These are phyloP conservation scores for Penicillium glabrum DNA, from an alignment of 2,329 filamentous ascomycete genomes.

Conservation along the genomic window DNA sequence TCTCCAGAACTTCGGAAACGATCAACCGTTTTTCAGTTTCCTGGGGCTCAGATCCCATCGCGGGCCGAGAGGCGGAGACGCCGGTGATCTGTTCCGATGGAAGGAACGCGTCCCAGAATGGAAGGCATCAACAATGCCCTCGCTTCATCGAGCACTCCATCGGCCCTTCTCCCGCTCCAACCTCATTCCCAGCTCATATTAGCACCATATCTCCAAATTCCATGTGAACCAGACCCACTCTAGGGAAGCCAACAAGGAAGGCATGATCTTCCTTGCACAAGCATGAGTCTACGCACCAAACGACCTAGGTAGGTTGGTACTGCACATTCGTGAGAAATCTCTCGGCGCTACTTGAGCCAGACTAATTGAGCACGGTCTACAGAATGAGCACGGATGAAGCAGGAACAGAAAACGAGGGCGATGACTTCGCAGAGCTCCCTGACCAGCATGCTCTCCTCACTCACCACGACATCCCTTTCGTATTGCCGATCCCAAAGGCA, in stretches of 20 bases:
- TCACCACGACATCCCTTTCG: conserved; percentile 16
- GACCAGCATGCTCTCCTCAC: conserved; percentile 1
- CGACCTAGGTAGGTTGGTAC: neutral
- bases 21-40: neutral
- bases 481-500: conserved; percentile 5
- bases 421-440: neutral
- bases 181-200: neutral
- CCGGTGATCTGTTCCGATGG: neutral
- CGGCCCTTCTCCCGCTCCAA: neutral
- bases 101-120: neutral
- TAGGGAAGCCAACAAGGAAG: neutral
- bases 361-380: neutral
- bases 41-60: neutral
- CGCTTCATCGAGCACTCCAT: neutral
- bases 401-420: neutral
- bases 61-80: neutral
- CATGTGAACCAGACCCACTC: neutral
- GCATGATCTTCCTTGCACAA: neutral
- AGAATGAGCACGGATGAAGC: neutral
- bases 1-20: neutral
- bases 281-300: neutral
- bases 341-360: neutral
- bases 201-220: neutral
- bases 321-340: neutral
- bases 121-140: conserved; percentile 1